Evolutionary conservation across 495 filamentous ascomycete genomes (phyloP).

Genomic region (Ramalina intermedia): DNA sequence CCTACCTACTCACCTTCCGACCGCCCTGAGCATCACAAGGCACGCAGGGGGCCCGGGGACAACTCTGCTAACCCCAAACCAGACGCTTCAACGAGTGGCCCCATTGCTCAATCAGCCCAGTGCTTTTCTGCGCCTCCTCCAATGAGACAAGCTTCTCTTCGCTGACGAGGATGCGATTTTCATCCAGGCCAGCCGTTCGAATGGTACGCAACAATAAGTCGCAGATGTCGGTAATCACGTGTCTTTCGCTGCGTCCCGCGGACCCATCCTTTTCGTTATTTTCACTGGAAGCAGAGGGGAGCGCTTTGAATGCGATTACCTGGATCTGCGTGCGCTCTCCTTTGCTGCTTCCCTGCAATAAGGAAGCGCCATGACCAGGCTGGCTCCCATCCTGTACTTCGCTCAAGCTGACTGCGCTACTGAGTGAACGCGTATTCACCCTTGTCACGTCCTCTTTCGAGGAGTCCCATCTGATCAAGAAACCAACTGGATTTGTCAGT

Average conservation of each 20-base stretch:
- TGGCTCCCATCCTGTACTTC: conserved; percentile 13
- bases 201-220: conserved; percentile 25
- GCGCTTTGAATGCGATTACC: conserved; percentile 43
- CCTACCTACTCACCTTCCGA: no score
- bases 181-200: conserved; percentile 27
- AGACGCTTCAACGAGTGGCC: conserved; percentile 80
- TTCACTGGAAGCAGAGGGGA: conserved; percentile 37
- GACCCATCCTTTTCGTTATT: conserved; percentile 18
- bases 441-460: conserved; percentile 50
- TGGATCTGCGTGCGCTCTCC: conserved; percentile 15
- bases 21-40: no score
- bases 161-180: conserved; percentile 33
- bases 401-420: conserved; percentile 30
- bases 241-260: conserved; percentile 43
- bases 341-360: conserved; percentile 17
- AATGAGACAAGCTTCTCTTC: conserved; percentile 66
- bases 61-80: conserved; percentile 52
- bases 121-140: conserved; percentile 74
- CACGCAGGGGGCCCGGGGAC: no score
- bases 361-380: conserved; percentile 29
- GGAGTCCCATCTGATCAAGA: conserved; percentile 62
- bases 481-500: conserved; percentile 36
- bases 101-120: conserved; percentile 70
- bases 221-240: conserved; percentile 58
- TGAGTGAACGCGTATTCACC: conserved; percentile 73